These are phyloP conservation scores for Kuraishia floccosa DNA, from an alignment of 805 yeast species.

Conservation along the genomic window DNA sequence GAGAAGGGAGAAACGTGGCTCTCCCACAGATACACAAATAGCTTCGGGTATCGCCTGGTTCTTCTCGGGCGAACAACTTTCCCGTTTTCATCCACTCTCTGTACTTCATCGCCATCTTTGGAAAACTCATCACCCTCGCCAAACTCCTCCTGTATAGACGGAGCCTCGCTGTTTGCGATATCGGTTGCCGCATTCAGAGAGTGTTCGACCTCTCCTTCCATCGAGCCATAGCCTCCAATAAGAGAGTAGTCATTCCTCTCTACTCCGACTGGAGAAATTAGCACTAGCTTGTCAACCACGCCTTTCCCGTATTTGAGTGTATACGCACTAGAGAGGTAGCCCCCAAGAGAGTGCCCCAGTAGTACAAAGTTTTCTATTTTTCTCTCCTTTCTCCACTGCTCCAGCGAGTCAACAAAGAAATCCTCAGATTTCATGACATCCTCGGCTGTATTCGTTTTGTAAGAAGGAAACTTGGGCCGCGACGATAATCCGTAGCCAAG, in stretches of 20 bases:
- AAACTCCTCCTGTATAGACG: constrained; percentile 20
- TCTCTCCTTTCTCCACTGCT: constrained; percentile 46
- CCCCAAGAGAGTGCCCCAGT: constrained; percentile 79
- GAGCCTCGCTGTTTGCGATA: constrained; percentile 13
- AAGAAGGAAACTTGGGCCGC: constrained; percentile 29
- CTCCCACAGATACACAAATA: constrained; percentile 37
- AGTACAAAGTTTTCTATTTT: constrained; percentile 41
- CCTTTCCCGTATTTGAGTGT: constrained; percentile 41
- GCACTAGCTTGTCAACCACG: constrained; percentile 37
- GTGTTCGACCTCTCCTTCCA: constrained; percentile 2
- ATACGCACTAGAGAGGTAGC: constrained; percentile 59
- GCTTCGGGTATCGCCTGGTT: constrained; percentile 20
- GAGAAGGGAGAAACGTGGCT: constrained; percentile 43
- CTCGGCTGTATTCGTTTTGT: constrained; percentile 13
- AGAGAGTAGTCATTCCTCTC: constrained; percentile 49
- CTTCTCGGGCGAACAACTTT: constrained; percentile 16
- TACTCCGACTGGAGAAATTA: constrained; percentile 71
- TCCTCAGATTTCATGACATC: constrained; percentile 34
- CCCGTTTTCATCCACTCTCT: constrained; percentile 9
- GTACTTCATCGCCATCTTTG: constrained; percentile 4
- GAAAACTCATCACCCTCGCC: constrained; percentile 9
- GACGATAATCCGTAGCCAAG: constrained; percentile 66
- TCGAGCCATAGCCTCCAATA: constrained; percentile 5
- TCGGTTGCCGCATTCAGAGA: constrained; percentile 6
- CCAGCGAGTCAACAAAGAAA: constrained; percentile 52